A percentile compares a stretch with the other conserved stretches of the same genome.
Conservation (phyloP, 306 rosid species). For the Cucumis hystrix region DNA sequence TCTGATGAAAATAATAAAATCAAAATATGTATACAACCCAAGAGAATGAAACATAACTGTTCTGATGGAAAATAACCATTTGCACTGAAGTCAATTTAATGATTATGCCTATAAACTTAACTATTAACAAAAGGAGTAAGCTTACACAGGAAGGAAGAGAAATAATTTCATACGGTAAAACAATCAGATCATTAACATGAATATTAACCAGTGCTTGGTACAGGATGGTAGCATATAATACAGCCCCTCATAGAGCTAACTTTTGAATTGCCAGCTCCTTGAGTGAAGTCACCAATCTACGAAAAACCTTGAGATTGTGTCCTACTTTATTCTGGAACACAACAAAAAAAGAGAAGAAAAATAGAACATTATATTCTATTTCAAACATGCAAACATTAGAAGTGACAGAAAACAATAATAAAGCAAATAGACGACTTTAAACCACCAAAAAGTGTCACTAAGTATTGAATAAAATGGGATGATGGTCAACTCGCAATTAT, state of each 20-base stretch:
- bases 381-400: not conserved
- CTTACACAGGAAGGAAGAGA: not conserved
- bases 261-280: conserved; percentile 65
- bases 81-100: not conserved
- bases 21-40: not conserved
- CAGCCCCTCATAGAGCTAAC: conserved; percentile 24
- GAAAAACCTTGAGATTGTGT: conserved; percentile 68
- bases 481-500: not conserved
- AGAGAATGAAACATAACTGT: not conserved
- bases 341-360: not conserved
- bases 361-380: not conserved
- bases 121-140: not conserved
- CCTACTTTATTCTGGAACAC: conserved; percentile 67
- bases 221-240: not conserved
- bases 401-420: not conserved
- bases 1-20: not conserved
- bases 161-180: not conserved
- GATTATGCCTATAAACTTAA: not conserved
- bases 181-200: not conserved
- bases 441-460: not conserved
- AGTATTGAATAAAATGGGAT: not conserved
- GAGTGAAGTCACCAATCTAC: conserved; percentile 62
- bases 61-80: not conserved
- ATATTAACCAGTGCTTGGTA: not conserved
- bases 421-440: not conserved